Evolutionary conservation across 225 moss, liverwort and hornwort genomes (phyloP), one percentile per base, ranked within the genome.

Genomic region (Climacium dendroides): DNA sequence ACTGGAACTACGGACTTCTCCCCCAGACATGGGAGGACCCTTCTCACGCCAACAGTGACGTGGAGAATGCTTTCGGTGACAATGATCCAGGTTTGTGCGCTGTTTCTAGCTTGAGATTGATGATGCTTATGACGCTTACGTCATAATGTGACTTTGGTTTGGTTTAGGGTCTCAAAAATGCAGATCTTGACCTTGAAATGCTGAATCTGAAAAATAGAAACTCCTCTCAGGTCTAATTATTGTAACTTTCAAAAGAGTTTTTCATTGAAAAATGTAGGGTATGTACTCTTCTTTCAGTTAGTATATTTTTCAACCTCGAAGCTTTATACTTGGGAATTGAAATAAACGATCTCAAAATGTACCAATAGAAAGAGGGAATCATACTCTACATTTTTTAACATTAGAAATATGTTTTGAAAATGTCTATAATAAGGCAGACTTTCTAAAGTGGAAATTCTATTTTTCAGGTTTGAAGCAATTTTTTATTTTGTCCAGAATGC

Each of bases 1-100:
- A 96, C 63, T 96, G 96, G 97, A 97, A 97, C 84, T 97, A 95
- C 24, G 96, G 96, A 80, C 94, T 97, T 84, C 93, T 97, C 78
- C 96, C 96, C 55, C 95, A 96, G 88, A 96, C 97, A 70, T 95
- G 97, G 96, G 97, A 97, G 82, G 95, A 96, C 87, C 97, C 97
- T 74, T 90, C 95, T 79, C 95, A 96, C 81, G 88, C 94, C 90
- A 91, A 94, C 71, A 52, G 92, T 70, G 97, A 95, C 47, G 94
- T 97, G 61, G 95, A 97, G 48, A 92, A 95, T 81, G 87, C 94
- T 78, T 91, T 93, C 57, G 96, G 96, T 83, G 97, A 97, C 80
- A 97, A 96, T 83, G 96, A 97, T 71, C 97, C 97, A 93, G 95
- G 96, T 96, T 70, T 72, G 61, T 64, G 66, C n/a, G 22, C 61